Evolutionary conservation across 768 basidiomycete species (phyloP), one percentile per base, ranked within the genome.

Genomic region (Collybiopsis luxurians): DNA sequence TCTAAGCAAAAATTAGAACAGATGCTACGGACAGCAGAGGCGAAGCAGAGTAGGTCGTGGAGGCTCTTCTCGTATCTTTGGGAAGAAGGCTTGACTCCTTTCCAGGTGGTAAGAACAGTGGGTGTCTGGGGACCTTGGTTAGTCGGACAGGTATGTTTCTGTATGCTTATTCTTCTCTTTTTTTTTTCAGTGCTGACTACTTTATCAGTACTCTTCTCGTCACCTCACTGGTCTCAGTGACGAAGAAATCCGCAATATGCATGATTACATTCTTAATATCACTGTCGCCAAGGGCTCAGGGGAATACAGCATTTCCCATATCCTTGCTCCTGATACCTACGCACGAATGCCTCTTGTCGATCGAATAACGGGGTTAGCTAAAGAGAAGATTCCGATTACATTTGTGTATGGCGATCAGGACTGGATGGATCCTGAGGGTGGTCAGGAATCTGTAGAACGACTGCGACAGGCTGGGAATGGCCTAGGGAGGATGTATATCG

Each of bases 361-460:
- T 61, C 83, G 95, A 6, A 78, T 98, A 57, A 64, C 79, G 13
- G 74, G 75, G 21, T 71, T 98, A 58, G 13, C 23, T 17, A 51
- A 51, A 34, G 50, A 51, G 12, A 89, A 87, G 70, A 84, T 95
- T 24, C 93, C 93, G 4, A 77, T 97, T n/a, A 90, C 91, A 10
- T 97, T 97, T 69, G 83, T 90, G 59, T 97, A 95, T 67, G 95
- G 94, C 7, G 90, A 94, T 62, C 84, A 89, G 56, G 95, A 96
- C 70, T 96, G 95, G 95, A 97, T 97, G 95, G 95, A 97, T 71
- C 86, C 89, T 0, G 75, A 86, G 55, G 95, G 95, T 13, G 95
- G 95, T 15, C 69, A 79, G 12, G 78, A 88, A 43, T 83, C 89
- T 43, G 80, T 95, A 21, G 82, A 91, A 66, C 82, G 79, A 39